Conservation (phyloP, 805 yeast species). For the Cyberlindnera americana region DNA sequence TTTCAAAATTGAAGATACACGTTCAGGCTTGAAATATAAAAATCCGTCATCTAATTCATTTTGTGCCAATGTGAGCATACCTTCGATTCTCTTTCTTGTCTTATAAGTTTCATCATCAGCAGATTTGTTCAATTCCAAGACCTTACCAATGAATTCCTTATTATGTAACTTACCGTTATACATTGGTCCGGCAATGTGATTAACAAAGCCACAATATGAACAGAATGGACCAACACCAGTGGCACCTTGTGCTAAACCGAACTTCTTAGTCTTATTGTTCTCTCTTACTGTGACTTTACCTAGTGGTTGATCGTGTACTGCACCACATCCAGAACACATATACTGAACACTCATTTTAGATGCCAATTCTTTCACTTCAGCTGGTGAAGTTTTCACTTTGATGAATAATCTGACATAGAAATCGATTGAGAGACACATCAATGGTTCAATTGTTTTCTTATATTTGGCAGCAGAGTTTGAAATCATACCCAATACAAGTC, state of each 20-base stretch:
- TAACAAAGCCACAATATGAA: slow-evolving; percentile 61
- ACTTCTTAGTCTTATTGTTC: slow-evolving; percentile 44
- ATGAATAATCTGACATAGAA: slow-evolving; percentile 88
- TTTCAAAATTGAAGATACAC: slow-evolving; percentile 69
- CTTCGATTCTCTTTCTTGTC: slow-evolving; percentile 80
- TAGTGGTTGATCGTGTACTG: slow-evolving; percentile 65
- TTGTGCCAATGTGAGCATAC: slow-evolving; percentile 84
- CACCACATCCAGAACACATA: slow-evolving; percentile 85
- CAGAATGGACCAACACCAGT: slow-evolving; percentile 56
- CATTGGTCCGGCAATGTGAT: slow-evolving; percentile 94
- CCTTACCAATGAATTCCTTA: slow-evolving; percentile 56
- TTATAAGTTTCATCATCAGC: slow-evolving; percentile 60
- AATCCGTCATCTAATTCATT: slow-evolving; percentile 64
- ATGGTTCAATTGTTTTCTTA: slow-evolving; percentile 82
- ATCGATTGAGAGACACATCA: slow-evolving; percentile 82
- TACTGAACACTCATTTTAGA: slow-evolving; percentile 74
- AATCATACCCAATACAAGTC: slow-evolving; percentile 75
- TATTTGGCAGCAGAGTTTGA: slow-evolving; percentile 86
- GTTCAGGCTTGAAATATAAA: slow-evolving; percentile 81
- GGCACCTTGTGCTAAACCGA: slow-evolving; percentile 63
- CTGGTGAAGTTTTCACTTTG: slow-evolving; percentile 72
- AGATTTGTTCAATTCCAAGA: slow-evolving; percentile 51
- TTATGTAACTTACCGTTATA: slow-evolving; percentile 84
- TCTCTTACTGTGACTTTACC: slow-evolving; percentile 55
- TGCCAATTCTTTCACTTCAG: slow-evolving; percentile 74